phyloP scores from a whole-genome alignment of 2,329 filamentous ascomycete genomes.

The Apiospora aurea region DNA sequence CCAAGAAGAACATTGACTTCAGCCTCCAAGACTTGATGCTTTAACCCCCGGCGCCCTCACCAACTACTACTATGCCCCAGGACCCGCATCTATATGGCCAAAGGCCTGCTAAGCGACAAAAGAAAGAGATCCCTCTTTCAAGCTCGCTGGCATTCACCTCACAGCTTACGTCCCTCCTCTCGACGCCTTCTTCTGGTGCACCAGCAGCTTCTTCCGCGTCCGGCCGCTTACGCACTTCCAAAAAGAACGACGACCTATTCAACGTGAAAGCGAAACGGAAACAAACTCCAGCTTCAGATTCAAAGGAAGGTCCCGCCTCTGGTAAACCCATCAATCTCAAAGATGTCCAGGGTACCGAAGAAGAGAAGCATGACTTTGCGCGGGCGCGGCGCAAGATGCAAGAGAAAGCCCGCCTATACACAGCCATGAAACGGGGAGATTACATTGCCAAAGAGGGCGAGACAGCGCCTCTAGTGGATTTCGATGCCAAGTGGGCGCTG shows the following conservation, averaged over 20 bases:
- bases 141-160: conserved; percentile 86
- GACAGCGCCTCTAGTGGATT: conserved; percentile 80
- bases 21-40: background rate
- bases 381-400: conserved; percentile 84
- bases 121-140: conserved; percentile 73
- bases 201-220: conserved; percentile 47
- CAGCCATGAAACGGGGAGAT: conserved; percentile 89
- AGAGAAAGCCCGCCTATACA: conserved; percentile 87
- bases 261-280: conserved; percentile 53
- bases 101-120: conserved; percentile 71
- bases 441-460: conserved; percentile 72
- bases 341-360: conserved; percentile 61
- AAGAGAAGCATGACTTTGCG: conserved; percentile 72
- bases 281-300: conserved; percentile 64
- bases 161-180: conserved; percentile 83
- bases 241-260: conserved; percentile 74
- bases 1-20: background rate
- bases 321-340: conserved; percentile 52
- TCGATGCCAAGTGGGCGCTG: conserved; percentile 95
- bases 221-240: conserved; percentile 61
- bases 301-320: conserved; percentile 58
- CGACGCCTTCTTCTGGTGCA: conserved; percentile 54
- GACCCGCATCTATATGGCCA: conserved; percentile 81
- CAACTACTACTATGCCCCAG: conserved; percentile 58
- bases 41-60: background rate